Conservation (phyloP, 2,329 filamentous ascomycete species). For the Didymella pinodella region DNA sequence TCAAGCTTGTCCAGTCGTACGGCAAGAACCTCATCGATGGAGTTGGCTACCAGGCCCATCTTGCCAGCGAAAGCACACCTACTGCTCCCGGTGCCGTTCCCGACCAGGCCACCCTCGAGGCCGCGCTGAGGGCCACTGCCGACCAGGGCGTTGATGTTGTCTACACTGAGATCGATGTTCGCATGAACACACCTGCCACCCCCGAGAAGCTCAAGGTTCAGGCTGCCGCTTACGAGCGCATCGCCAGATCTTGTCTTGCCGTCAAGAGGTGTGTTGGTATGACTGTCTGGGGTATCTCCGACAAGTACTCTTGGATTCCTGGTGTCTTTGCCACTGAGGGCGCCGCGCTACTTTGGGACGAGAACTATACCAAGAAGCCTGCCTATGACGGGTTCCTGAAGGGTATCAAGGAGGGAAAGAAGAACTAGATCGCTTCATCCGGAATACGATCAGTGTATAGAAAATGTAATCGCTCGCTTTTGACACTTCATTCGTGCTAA, state of each 20-base stretch:
- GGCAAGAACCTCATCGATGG: constrained; percentile 63
- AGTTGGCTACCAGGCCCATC: constrained; percentile 69
- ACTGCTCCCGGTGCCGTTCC: constrained; percentile 53
- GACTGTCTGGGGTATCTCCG: constrained; percentile 58
- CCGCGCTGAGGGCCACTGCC: constrained; percentile 61
- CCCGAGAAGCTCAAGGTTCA: constrained; percentile 56
- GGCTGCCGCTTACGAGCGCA: constrained; percentile 56
- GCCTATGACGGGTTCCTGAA: constrained; percentile 44
- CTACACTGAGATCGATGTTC: constrained; percentile 69
- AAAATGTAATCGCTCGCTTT: not conserved
- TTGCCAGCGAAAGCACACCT: constrained; percentile 62
- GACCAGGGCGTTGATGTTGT: constrained; percentile 65
- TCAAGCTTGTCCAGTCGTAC: constrained; percentile 52
- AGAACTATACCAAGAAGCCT: constrained; percentile 48
- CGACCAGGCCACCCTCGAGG: constrained; percentile 54
- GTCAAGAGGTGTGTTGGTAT: constrained; percentile 51
- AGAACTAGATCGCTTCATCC: constrained; percentile 5
- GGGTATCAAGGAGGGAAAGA: constrained; percentile 33
- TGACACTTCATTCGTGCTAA: too few relatives aligned
- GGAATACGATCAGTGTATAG: not conserved
- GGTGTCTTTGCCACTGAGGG: constrained; percentile 50
- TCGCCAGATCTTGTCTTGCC: constrained; percentile 50
- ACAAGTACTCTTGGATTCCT: constrained; percentile 54
- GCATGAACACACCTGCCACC: constrained; percentile 58
- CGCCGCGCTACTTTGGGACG: constrained; percentile 46